Evolutionary conservation across 345 rosid species (phyloP), one percentile per base, ranked within the genome.

Genomic region (Conringia planisiliqua): DNA sequence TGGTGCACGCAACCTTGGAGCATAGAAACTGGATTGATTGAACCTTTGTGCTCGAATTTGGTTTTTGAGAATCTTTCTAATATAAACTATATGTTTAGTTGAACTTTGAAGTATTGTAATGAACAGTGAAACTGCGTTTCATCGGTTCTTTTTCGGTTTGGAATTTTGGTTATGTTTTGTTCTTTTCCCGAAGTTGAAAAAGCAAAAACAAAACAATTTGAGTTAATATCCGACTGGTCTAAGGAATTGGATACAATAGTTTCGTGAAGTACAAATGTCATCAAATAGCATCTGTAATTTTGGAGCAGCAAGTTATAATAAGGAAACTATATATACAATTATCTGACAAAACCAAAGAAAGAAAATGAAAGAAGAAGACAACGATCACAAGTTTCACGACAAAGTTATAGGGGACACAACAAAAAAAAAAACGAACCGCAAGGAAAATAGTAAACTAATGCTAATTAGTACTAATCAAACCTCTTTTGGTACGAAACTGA

Each of bases 241-340:
- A 47, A 20, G 35, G 2, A 51, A 20, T 38, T 26, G 50, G 44
- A 52, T 24, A 43, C 3, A 16, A 14, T 14, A 43, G 12, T 44
- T 24, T 61, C 50, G 39, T 50, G 63, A 55, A 32, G 29, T 66
- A 66, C 59, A 56, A 43, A 66, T 56, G 40, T 67, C 54, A 44
- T 33, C 22, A 24, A 12, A 10, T 56, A 40, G 26, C 48, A 32
- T 50, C 44, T 10, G 65, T 42, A 35, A 7, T 3, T 24, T 36
- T 30, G 56, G 56, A 4, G 66, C n/a, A 59, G 10, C 46, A 44
- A 13, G 20, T 27, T 32, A 6, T 12, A 13, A 68, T 12, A 44
- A 51, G 44, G 27, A 12, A 4, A 50, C 79, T 75, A 75, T 60
- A 75, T 75, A 75, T 60, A 75, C 79, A 75, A 68, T 60, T 60